Percentiles rank a stretch among this genome's conserved stretches.
Evolutionary conservation across 805 yeast species (phyloP).

Genomic region (Priceomyces castillae): DNA sequence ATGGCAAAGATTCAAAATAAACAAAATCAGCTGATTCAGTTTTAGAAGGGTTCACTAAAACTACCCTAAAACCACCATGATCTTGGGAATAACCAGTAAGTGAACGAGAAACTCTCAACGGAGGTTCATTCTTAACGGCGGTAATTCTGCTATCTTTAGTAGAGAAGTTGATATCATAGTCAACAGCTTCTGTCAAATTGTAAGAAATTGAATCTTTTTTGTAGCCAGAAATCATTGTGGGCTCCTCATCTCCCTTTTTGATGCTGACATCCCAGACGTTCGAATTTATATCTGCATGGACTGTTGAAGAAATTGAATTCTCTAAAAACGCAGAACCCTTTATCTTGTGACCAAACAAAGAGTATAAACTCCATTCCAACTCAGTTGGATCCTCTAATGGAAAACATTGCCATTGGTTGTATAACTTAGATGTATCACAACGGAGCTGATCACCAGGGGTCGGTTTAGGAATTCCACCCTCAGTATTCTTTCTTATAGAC

Average conservation of each 20-base stretch:
- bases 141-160: slow-evolving; percentile 48
- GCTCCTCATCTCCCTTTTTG: slow-evolving; percentile 3
- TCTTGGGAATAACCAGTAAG: slow-evolving; percentile 91
- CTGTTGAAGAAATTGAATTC: slow-evolving; percentile 31
- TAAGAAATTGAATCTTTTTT: slow-evolving; percentile 6
- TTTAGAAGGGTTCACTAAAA: slow-evolving; percentile 63
- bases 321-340: slow-evolving; percentile 64
- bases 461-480: slow-evolving; percentile 79
- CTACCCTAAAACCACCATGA: slow-evolving; percentile 81
- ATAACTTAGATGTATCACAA: slow-evolving; percentile 65
- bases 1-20: slow-evolving; percentile 82
- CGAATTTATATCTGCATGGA: slow-evolving; percentile 44
- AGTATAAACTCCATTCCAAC: slow-evolving; percentile 52
- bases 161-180: slow-evolving; percentile 37
- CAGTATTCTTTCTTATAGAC: slow-evolving; percentile 55
- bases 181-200: slow-evolving; percentile 15
- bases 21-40: slow-evolving; percentile 47
- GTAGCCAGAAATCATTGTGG: background rate
- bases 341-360: slow-evolving; percentile 68
- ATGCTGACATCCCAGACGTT: slow-evolving; percentile 47
- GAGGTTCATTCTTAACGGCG: slow-evolving; percentile 53
- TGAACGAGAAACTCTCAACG: slow-evolving; percentile 75
- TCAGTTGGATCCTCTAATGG: slow-evolving; percentile 58
- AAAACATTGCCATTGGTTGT: slow-evolving; percentile 69
- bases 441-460: slow-evolving; percentile 62